Evolutionary conservation across 2,329 filamentous ascomycete genomes (phyloP).

Genomic region (Emericellopsis atlantica): DNA sequence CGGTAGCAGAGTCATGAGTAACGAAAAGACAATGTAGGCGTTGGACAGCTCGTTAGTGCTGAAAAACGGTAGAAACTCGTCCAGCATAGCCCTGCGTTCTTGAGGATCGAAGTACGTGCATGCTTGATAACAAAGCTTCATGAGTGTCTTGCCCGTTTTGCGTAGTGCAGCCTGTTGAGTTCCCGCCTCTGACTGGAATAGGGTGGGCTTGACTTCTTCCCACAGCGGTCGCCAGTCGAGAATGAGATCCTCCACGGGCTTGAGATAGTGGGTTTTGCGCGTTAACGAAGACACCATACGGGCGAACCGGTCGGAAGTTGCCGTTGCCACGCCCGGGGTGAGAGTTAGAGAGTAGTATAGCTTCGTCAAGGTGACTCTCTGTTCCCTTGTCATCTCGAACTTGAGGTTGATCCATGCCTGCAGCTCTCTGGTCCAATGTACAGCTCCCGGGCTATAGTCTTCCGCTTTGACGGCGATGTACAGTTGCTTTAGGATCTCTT

Average conservation of each 20-base stretch:
- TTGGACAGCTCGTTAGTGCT: conserved; percentile 86
- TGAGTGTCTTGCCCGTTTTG: conserved; percentile 51
- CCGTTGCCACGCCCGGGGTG: conserved; percentile 75
- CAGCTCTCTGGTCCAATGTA: conserved; percentile 96
- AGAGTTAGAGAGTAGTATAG: conserved; percentile 91
- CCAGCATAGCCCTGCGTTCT: conserved; percentile 69
- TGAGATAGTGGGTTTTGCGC: conserved; percentile 95
- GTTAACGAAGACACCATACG: conserved; percentile 94
- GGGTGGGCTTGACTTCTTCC: conserved; percentile 82
- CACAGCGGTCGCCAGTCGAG: conserved; percentile 91
- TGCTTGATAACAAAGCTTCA: conserved; percentile 81
- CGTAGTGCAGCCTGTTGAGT: conserved; percentile 43
- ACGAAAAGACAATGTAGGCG: conserved; percentile 82
- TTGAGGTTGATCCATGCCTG: conserved; percentile 92
- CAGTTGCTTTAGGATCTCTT: conserved; percentile 83
- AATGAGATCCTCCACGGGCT: conserved; percentile 75
- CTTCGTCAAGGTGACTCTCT: conserved; percentile 72
- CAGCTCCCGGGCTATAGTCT: conserved; percentile 84
- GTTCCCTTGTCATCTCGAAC: conserved; percentile 83
- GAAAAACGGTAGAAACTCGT: conserved; percentile 76
- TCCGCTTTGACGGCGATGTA: conserved; percentile 86
- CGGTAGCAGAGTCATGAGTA: conserved; percentile 79
- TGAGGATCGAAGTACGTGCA: conserved; percentile 87
- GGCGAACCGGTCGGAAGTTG: conserved; percentile 76
- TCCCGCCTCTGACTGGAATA: conserved; percentile 74